Base-by-base conservation (phyloP, 2,329 filamentous ascomycete species). In the Penicillium sumatraense region DNA sequence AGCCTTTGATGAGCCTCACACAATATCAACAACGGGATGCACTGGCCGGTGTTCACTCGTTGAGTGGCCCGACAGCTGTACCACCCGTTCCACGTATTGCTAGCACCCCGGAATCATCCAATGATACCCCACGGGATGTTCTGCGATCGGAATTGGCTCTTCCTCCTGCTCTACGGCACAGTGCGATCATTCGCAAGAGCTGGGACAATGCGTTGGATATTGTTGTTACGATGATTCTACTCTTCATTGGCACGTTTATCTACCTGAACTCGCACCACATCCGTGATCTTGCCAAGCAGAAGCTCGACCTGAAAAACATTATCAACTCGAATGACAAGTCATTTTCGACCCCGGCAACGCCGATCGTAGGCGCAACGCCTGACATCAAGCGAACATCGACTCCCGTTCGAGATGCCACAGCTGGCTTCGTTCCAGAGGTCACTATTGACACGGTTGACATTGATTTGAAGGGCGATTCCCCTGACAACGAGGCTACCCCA, bases 41-140 rank as follows among this genome's bases (percentile, higher is more conserved):
- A 1, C 75, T 93, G 52, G 82, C 90, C 8, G 90, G 90, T n/a
- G 88, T 88, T 1, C 90, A 93, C 67, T 83, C 81, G 2, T 77
- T 90, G 35, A 83, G 85, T 27, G 75, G 76, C 23, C 68, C 69
- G 3, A 74, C 77, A n/a, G 59, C 66, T 21, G 57, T 69, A 16
- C 69, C 69, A 7, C 72, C 68, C n/a, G 72, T 80, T 18, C 74
- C 79, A 18, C 79, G 77, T 40, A 78, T 82, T 38, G 75, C 76
- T 1, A 75, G 71, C 9, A 68, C 71, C 0, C 57, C 66, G 0
- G 70, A 74, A 16, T 51, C 67, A 3, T 65, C 71, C 10, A 75
- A 78, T 49, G 73, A 74, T 41, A 73, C 73, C 2, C 76, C 77
- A 0, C 64, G 67, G 11, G 72, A 76, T 21, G 40, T 75, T 7